A percentile compares a stretch with the other conserved stretches of the same genome.
phyloP scores from a whole-genome alignment of 495 filamentous ascomycete species.

The Penicillium nucicola region DNA sequence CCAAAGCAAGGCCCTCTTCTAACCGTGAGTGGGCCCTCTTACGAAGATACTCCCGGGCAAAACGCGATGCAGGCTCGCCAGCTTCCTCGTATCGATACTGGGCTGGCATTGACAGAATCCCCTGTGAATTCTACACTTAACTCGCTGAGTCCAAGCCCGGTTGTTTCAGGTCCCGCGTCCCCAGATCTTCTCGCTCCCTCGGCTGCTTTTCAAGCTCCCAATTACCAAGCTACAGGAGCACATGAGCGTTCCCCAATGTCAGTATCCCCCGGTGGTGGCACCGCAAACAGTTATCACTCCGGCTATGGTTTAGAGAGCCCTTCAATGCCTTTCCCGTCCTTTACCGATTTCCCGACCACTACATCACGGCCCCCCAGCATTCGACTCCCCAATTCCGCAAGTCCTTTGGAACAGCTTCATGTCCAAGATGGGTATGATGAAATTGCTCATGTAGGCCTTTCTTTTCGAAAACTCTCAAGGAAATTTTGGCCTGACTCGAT shows the following conservation, averaged over 20 bases:
- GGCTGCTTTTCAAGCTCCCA: conserved; percentile 32
- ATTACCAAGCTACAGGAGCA: conserved; percentile 26
- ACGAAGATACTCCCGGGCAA: conserved; percentile 9
- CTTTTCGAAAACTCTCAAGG: conserved; percentile 17
- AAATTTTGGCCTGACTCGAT: conserved; percentile 73
- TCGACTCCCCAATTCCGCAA: conserved; percentile 43
- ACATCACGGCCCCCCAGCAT: conserved; percentile 49
- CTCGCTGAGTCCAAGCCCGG: conserved; percentile 23
- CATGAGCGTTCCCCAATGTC: conserved; percentile 25
- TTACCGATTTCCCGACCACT: conserved; percentile 44
- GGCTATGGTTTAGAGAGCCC: conserved; percentile 26
- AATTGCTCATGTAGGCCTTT: conserved; percentile 9
- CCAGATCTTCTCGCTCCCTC: conserved; percentile 37
- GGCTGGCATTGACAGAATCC: conserved; percentile 23
- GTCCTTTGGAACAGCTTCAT: conserved; percentile 46
- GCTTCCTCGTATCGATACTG: conserved; percentile 20
- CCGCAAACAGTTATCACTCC: conserved; percentile 4
- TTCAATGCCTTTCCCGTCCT: conserved; percentile 48
- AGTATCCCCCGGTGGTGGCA: conserved; percentile 32
- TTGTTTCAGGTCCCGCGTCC: conserved; percentile 14
- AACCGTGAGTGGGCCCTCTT: conserved; percentile 35
- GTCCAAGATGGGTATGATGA: conserved; percentile 28
- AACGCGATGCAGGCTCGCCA: conserved; percentile 4
- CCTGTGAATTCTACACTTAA: conserved; percentile 35
- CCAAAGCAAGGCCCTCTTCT: conserved; percentile 19